Base-by-base conservation (phyloP, 306 rosid species). In the Prinsepia uniflora region DNA sequence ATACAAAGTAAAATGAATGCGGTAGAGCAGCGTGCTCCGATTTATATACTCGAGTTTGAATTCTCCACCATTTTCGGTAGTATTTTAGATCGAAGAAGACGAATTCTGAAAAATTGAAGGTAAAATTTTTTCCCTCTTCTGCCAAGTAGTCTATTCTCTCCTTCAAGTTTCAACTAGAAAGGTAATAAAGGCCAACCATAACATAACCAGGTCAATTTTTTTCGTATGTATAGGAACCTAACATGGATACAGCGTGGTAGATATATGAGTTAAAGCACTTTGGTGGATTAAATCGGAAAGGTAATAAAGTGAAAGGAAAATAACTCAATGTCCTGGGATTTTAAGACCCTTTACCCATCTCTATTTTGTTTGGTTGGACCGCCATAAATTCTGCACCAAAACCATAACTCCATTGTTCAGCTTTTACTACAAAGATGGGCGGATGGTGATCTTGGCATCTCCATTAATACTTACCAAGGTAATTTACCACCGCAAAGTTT, bases 361-460 rank as follows among this genome's bases (percentile, higher is more conserved):
- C 58, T 58, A 17, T 41, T 48, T 59, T 22, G 71, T 61, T 55
- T 44, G 75, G 71, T 68, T n/a, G 36, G 36, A 30, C 24, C 72
- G 19, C 30, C 60, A 75, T 80, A 61, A 80, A 71, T 75, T 70
- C 47, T 36, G 14, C n/a, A 75, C 70, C 70, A 24, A 59, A 18
- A 19, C 42, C 75, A 63, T 58, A 53, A 46, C 59, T 41, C 14
- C 34, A 53, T 10, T 53, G 58, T 53, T n/a, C 14, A 53, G 12
- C n/a, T 53, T 53, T 22, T 53, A 18, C 58, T 56, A 19, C 14
- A 53, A 22, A 30, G 58, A 53, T 18, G 57, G 57, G 7, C 30
- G 2, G 30, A 24, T 22, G 61, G 34, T 56, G 39, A 13, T 10
- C 15, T 5, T 56, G 8, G 39, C 61, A 4, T 56, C 40, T 10